Conservation (phyloP, 208 protist genomes). For the Willaertia magna region DNA sequence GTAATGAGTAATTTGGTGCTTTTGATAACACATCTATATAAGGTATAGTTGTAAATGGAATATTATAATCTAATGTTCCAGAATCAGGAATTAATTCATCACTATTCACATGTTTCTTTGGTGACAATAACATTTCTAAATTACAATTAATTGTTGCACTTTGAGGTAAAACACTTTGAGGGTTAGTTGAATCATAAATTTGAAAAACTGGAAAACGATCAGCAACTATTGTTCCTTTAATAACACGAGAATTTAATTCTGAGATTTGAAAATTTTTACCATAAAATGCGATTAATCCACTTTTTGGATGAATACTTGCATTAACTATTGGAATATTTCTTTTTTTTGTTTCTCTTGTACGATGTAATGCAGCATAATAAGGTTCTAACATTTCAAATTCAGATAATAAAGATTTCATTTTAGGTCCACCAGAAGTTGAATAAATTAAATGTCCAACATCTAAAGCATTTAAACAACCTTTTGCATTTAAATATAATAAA, state of each 20-base stretch:
- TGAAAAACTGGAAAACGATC: neutral
- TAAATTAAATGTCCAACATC: neutral
- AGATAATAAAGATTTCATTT: neutral
- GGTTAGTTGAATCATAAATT: neutral
- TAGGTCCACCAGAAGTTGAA: neutral
- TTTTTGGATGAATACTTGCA: neutral
- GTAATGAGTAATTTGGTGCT: neutral
- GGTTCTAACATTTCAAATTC: neutral
- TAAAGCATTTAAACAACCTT: neutral
- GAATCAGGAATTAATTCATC: neutral
- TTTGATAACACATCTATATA: neutral
- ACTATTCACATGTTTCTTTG: neutral
- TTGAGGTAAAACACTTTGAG: neutral
- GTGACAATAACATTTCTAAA: neutral
- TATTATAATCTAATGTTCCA: neutral
- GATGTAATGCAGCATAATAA: neutral
- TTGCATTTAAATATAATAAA: neutral
- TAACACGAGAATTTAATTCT: neutral
- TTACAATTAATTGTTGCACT: neutral
- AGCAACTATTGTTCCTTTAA: neutral
- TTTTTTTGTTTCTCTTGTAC: neutral
- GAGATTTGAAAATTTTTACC: conserved; percentile 6
- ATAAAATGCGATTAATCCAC: neutral
- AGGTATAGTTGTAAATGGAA: neutral
- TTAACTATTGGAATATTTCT: neutral